A percentile compares a stretch with the other conserved stretches of the same genome.
These are phyloP conservation scores for Ajuga chamaepitys DNA, from an alignment of 257 asterid species.

Conservation along the genomic window DNA sequence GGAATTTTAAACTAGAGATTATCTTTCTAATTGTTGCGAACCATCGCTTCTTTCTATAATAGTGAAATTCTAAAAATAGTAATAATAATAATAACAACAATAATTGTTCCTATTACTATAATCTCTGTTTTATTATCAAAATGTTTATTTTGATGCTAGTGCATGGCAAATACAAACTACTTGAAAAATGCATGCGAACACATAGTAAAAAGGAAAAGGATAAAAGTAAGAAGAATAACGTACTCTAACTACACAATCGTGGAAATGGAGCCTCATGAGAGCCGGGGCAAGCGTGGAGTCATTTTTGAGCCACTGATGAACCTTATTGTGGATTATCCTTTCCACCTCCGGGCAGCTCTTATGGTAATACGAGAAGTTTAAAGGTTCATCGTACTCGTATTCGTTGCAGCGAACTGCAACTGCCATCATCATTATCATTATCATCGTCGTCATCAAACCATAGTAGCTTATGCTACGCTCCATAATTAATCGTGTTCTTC, in stretches of 20 bases:
- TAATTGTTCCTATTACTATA: too few species aligned
- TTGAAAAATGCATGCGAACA: background rate
- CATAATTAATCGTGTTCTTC: background rate
- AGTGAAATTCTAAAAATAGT: too few species aligned
- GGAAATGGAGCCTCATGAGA: slow-evolving; percentile 54
- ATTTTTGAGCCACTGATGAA: slow-evolving; percentile 32
- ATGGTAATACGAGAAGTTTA: slow-evolving; percentile 34
- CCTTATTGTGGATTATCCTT: slow-evolving; percentile 29
- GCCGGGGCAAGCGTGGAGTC: slow-evolving; percentile 53
- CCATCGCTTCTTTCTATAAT: too few species aligned
- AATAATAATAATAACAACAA: too few species aligned
- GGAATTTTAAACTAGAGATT: too few species aligned
- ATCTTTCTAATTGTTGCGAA: too few species aligned
- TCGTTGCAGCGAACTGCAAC: slow-evolving; percentile 9
- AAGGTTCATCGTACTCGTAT: slow-evolving; percentile 35
- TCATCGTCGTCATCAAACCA: background rate
- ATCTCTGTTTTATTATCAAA: too few species aligned
- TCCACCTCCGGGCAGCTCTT: slow-evolving; percentile 44
- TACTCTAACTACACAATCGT: slow-evolving; percentile 49
- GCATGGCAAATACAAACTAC: background rate
- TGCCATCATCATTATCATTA: background rate
- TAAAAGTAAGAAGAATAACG: background rate
- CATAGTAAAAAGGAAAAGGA: background rate
- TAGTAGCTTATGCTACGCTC: background rate
- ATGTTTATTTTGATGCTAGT: too few species aligned